A percentile compares a stretch with the other conserved stretches of the same genome.
These are phyloP conservation scores for Ploettnerulaceae sp. DNA, from an alignment of 2,329 filamentous ascomycete species.

Conservation along the genomic window DNA sequence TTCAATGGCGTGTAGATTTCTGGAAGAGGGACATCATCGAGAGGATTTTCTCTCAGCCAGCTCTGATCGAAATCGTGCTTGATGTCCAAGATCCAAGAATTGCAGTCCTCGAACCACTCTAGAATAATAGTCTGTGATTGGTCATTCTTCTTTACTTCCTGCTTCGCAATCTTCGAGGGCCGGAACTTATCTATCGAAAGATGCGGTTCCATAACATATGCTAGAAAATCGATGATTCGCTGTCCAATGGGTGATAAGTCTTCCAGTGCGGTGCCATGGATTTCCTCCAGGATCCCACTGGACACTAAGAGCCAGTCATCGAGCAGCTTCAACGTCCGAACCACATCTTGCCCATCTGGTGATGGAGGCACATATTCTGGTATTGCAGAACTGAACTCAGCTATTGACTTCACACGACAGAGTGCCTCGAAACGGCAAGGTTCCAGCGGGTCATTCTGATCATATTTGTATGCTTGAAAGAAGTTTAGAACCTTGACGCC, in stretches of 20 bases:
- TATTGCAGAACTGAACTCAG: conserved; percentile 8
- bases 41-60: not conserved
- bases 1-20: conserved; percentile 7
- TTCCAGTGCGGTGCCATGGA: not conserved
- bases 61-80: conserved; percentile 3
- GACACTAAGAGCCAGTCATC: conserved; percentile 5
- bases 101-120: conserved; percentile 10
- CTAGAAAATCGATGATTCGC: conserved; percentile 6
- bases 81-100: conserved; percentile 4
- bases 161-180: not conserved
- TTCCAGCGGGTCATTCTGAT: conserved; percentile 6
- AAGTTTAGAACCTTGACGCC: conserved; percentile 2
- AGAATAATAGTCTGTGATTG: conserved; percentile 8
- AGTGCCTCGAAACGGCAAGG: conserved; percentile 10
- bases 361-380: conserved; percentile 5
- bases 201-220: conserved; percentile 4
- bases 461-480: conserved; percentile 8
- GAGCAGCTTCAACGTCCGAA: not conserved
- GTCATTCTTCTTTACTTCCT: not conserved
- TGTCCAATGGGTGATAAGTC: not conserved
- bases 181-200: not conserved
- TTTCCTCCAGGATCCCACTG: conserved; percentile 1
- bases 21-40: not conserved
- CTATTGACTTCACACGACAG: conserved; percentile 10
- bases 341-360: not conserved